These are phyloP conservation scores for Ophiosphaerella narmari DNA, from an alignment of 2,329 filamentous ascomycete genomes.

Conservation along the genomic window DNA sequence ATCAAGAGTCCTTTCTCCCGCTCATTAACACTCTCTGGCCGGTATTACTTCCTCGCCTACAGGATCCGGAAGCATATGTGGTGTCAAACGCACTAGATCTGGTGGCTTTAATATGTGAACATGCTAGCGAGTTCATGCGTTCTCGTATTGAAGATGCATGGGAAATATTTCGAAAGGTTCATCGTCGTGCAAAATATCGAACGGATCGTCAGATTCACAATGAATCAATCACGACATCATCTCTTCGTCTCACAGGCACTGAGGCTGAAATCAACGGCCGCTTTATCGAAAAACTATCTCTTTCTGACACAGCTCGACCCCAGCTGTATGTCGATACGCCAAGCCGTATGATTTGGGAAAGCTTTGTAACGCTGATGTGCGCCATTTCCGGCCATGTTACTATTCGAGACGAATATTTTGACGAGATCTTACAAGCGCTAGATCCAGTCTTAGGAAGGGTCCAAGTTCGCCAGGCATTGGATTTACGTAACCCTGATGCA, in stretches of 20 bases:
- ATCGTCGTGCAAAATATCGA: constrained; percentile 23
- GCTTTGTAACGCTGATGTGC: constrained; percentile 62
- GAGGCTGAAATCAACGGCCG: constrained; percentile 8
- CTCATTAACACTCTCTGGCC: constrained; percentile 92
- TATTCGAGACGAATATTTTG: constrained; percentile 71
- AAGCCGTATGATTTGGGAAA: constrained; percentile 67
- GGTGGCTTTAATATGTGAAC: constrained; percentile 68
- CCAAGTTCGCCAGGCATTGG: constrained; percentile 62
- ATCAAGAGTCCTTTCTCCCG: constrained; percentile 85
- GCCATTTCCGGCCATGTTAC: constrained; percentile 66
- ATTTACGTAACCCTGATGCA: constrained; percentile 71
- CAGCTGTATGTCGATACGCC: constrained; percentile 59
- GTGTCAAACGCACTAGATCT: constrained; percentile 71
- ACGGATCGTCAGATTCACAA: constrained; percentile 1
- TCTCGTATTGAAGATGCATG: constrained; percentile 77
- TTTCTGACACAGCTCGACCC: constrained; percentile 6
- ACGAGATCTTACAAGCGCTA: constrained; percentile 70
- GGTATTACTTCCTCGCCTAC: constrained; percentile 70
- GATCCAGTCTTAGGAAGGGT: constrained; percentile 44
- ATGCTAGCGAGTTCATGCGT: constrained; percentile 80
- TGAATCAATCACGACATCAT: constrained; percentile 2
- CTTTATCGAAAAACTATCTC: constrained; percentile 2
- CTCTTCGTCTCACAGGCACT: constrained; percentile 2
- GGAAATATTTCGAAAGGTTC: constrained; percentile 53
- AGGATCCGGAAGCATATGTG: constrained; percentile 71